phyloP scores from a whole-genome alignment of 768 basidiomycete species.

The Clitopilus hobsonii region DNA sequence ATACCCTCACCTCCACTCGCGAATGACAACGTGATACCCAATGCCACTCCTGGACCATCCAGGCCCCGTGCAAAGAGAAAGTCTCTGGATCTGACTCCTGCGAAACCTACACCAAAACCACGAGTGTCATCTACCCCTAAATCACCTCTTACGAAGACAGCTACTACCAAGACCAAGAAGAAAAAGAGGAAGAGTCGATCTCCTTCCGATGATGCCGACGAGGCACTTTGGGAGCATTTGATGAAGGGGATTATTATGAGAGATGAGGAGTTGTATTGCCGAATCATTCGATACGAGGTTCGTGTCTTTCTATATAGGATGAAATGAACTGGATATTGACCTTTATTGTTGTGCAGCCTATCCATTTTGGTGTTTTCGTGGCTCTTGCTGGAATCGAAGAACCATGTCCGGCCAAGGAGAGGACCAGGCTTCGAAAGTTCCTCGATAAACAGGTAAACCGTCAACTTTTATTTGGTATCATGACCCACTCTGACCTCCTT shows the following conservation, averaged over 20 bases:
- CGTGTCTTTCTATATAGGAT: conserved; percentile 9
- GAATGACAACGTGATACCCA: background rate
- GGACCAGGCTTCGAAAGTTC: conserved; percentile 38
- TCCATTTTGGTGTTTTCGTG: conserved; percentile 51
- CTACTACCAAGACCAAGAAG: conserved; percentile 7
- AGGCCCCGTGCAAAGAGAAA: too few relatives aligned
- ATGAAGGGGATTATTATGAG: conserved; percentile 37
- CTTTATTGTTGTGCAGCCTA: conserved; percentile 36
- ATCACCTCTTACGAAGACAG: conserved; percentile 3
- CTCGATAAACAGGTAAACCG: conserved; percentile 50
- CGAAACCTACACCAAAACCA: conserved; percentile 7
- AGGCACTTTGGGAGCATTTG: conserved; percentile 36
- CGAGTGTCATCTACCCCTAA: too few relatives aligned
- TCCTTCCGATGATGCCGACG: conserved; percentile 14
- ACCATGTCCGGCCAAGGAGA: conserved; percentile 24
- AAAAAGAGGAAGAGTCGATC: conserved; percentile 9
- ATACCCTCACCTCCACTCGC: background rate
- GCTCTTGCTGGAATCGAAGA: conserved; percentile 31
- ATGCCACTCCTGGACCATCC: background rate
- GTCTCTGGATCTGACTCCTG: too few relatives aligned
- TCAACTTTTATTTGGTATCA: background rate
- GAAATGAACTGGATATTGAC: background rate
- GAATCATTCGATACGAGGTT: conserved; percentile 69
- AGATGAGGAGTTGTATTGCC: conserved; percentile 44
- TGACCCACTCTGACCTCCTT: background rate